phyloP scores from a whole-genome alignment of 2,329 filamentous ascomycete genomes.

The Nothophaeocryptopus gaeumannii region DNA sequence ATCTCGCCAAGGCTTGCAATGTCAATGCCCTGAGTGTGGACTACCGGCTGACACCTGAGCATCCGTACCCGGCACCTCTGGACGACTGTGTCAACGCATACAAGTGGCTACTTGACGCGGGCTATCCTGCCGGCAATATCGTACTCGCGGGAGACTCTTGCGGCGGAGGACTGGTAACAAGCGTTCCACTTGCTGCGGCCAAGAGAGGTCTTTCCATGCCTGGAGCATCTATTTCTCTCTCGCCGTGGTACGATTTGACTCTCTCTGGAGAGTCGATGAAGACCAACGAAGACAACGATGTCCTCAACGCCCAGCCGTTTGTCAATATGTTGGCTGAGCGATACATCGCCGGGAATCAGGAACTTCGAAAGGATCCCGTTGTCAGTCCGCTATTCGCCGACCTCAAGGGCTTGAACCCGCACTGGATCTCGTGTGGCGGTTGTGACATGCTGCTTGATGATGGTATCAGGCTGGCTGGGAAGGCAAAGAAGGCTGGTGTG shows the following conservation, averaged over 20 bases:
- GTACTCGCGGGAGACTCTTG: conserved; percentile 28
- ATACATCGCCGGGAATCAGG: conserved; percentile 15
- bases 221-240: conserved; percentile 24
- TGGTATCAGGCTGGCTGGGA: conserved; percentile 49
- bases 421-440: conserved; percentile 53
- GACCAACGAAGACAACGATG: conserved; percentile 24
- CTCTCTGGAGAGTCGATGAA: conserved; percentile 16
- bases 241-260: conserved; percentile 28
- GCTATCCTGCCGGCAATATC: conserved; percentile 27
- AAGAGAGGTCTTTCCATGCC: conserved; percentile 22
- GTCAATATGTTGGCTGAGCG: conserved; percentile 21
- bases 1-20: conserved; percentile 47
- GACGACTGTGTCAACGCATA: conserved; percentile 58
- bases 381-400: conserved; percentile 23
- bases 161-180: conserved; percentile 26
- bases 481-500: conserved; percentile 46
- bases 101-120: conserved; percentile 52
- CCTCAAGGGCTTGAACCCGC: conserved; percentile 41
- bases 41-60: conserved; percentile 58
- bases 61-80: conserved; percentile 53
- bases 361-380: conserved; percentile 19
- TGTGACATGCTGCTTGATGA: conserved; percentile 54
- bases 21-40: conserved; percentile 54
- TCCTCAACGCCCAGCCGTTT: conserved; percentile 19
- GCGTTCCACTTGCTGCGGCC: conserved; percentile 24